Conservation (phyloP, 768 basidiomycete genomes). For the Tulasnella sp. region DNA sequence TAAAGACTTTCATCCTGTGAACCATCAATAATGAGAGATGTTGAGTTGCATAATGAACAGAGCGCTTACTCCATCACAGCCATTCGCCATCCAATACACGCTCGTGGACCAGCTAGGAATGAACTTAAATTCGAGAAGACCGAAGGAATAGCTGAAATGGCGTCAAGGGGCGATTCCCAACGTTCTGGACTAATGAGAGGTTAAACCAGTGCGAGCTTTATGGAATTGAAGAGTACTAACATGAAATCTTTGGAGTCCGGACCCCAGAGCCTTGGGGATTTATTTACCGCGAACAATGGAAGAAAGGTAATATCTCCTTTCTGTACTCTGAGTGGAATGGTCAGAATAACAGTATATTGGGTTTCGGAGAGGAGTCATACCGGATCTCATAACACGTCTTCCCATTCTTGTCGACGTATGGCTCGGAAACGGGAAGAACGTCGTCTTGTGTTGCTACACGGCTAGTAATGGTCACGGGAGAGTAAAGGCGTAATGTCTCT, state of each 20-base stretch:
- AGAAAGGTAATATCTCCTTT: slow-evolving; percentile 12
- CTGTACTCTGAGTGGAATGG: not conserved
- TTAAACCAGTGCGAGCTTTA: not conserved
- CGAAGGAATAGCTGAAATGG: slow-evolving; percentile 5
- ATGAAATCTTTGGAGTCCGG: slow-evolving; percentile 19
- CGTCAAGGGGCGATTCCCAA: not conserved
- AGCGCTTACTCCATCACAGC: slow-evolving; percentile 15
- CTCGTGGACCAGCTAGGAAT: slow-evolving; percentile 16
- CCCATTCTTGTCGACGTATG: slow-evolving; percentile 35
- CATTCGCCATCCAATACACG: slow-evolving; percentile 16
- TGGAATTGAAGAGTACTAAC: slow-evolving; percentile 1
- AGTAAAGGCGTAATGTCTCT: slow-evolving; percentile 45
- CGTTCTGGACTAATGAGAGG: slow-evolving; percentile 15
- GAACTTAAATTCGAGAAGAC: slow-evolving; percentile 11
- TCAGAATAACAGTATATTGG: not conserved
- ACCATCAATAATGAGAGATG: not conserved
- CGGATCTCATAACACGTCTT: slow-evolving; percentile 29
- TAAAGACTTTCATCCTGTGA: slow-evolving; percentile 14
- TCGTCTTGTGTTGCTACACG: slow-evolving; percentile 41
- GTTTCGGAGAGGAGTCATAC: slow-evolving; percentile 21
- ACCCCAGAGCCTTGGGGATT: slow-evolving; percentile 17
- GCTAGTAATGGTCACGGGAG: slow-evolving; percentile 36
- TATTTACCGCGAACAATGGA: slow-evolving; percentile 10
- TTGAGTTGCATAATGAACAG: not conserved
- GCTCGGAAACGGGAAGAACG: slow-evolving; percentile 37